Percentiles rank a stretch among this genome's conserved stretches.
These are phyloP conservation scores for Taxillus chinensis DNA, from an alignment of 164 flowering plant genomes.

Conservation along the genomic window DNA sequence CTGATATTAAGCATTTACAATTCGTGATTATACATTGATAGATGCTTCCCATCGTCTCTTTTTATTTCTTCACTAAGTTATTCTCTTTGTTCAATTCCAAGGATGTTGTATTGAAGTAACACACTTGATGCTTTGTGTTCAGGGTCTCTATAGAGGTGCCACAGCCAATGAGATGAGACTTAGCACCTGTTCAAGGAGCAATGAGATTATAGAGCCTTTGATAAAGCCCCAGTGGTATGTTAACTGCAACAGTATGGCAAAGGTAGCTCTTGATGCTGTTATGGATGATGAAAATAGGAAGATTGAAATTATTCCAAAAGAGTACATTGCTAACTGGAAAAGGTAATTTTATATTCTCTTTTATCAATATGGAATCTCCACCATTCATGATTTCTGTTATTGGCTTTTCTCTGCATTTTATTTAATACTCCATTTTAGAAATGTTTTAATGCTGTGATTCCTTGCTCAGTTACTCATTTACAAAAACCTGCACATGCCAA, in stretches of 20 bases:
- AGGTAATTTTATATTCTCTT: constrained; percentile 31
- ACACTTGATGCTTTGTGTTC: constrained; percentile 5
- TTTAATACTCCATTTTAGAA: too few species aligned
- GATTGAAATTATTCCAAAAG: constrained; percentile 80
- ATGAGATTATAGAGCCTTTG: constrained; percentile 90
- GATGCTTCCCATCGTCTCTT: too few species aligned
- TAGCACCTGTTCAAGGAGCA: constrained; percentile 81
- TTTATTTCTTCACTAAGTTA: too few species aligned
- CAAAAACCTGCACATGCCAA: too few species aligned
- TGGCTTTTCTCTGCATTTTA: too few species aligned
- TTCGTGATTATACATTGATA: too few species aligned
- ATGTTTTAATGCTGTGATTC: too few species aligned
- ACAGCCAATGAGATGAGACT: constrained; percentile 88
- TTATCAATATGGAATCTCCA: neutral
- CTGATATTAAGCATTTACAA: too few species aligned
- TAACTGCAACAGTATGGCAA: constrained; percentile 56
- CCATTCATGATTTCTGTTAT: too few species aligned
- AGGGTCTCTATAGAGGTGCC: constrained; percentile 77
- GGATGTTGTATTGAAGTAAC: too few species aligned
- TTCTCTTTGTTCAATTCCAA: too few species aligned
- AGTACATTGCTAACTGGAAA: constrained; percentile 84
- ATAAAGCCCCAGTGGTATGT: constrained; percentile 98
- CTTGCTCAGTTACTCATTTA: too few species aligned
- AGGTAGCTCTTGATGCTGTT: constrained; percentile 79
- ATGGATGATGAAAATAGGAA: constrained; percentile 40